Conservation (phyloP, 768 basidiomycete genomes). For the Boletellus ananas region DNA sequence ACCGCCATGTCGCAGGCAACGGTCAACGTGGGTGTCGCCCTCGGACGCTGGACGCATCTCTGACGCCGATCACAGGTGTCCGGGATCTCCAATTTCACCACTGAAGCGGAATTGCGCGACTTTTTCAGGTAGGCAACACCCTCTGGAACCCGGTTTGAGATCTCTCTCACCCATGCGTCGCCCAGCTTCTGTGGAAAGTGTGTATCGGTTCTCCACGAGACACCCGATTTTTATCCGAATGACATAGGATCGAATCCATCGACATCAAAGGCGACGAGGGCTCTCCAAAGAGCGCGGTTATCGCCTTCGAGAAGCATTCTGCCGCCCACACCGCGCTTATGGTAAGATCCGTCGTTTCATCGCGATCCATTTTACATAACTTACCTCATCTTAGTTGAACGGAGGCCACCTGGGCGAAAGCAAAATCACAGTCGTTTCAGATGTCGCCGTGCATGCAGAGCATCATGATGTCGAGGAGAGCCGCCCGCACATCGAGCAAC, state of each 20-base stretch:
- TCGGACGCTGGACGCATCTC: neutral
- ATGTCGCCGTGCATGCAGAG: constrained; percentile 55
- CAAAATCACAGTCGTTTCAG: constrained; percentile 67
- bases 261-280: constrained; percentile 45
- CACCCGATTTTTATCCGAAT: constrained; percentile 1
- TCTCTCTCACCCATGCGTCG: constrained; percentile 1
- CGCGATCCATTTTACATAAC: neutral
- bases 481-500: constrained; percentile 57
- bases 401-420: constrained; percentile 75
- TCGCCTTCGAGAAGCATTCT: constrained; percentile 79
- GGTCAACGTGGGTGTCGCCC: constrained; percentile 35
- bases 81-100: constrained; percentile 62
- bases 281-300: constrained; percentile 50
- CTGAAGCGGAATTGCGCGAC: constrained; percentile 64
- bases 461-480: constrained; percentile 42
- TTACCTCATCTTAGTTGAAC: constrained; percentile 46
- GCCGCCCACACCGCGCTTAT: constrained; percentile 86
- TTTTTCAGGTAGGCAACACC: constrained; percentile 66
- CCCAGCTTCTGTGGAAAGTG: constrained; percentile 85
- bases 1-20: constrained; percentile 21
- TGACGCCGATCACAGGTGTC: constrained; percentile 51
- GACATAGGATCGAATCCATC: constrained; percentile 60
- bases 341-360: constrained; percentile 35
- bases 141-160: neutral
- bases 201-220: constrained; percentile 16